Evolutionary conservation across 768 basidiomycete species (phyloP), one percentile per base, ranked within the genome.

Genomic region (Termitomyces sp.): DNA sequence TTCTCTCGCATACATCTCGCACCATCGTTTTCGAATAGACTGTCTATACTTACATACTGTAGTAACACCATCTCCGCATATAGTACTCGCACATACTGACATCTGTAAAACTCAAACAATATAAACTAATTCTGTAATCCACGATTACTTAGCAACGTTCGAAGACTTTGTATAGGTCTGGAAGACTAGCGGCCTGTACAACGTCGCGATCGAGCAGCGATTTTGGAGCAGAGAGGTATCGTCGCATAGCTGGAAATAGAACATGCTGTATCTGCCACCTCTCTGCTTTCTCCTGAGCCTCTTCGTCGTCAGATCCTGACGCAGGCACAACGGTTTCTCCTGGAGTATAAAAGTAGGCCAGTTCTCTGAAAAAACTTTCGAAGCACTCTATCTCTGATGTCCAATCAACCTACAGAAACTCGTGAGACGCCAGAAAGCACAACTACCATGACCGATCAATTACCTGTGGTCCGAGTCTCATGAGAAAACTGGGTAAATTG

Each of bases 381-480:
- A 99, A 98, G 67, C 97, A 99, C 58, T 85, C 88, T 30, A 76
- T 76, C 68, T 99, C 97, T 0, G 82, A 79, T 20, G 80, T 79
- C 97, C 97, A 99, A 65, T 95, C 79, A 27, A 98, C 93, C 91
- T 98, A 63, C 18, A 26, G 34, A 27, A 16, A 34, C 32, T 14
- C 22, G 34, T 50, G n/a, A 45, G 52, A 52, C 20, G 26, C n/a
- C 3, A 2, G 12, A 22, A 58, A 18, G 55, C 32, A 53, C 33
- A 27, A 46, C 39, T n/a, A 52, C 51, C 48, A 34, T 30, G 53
- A 53, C n/a, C 18, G 22, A 16, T n/a, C 26, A 59, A 69, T 57
- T 57, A 93, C 95, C 81, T 91, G 88, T n/a, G 94, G 91, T 0
- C 93, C 95, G 6, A 97, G 82, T 42, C 94, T 82, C 87, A 98